Evolutionary conservation across 192 early-diverging fungal genomes (phyloP).

Genomic region (Funneliformis geosporum): DNA sequence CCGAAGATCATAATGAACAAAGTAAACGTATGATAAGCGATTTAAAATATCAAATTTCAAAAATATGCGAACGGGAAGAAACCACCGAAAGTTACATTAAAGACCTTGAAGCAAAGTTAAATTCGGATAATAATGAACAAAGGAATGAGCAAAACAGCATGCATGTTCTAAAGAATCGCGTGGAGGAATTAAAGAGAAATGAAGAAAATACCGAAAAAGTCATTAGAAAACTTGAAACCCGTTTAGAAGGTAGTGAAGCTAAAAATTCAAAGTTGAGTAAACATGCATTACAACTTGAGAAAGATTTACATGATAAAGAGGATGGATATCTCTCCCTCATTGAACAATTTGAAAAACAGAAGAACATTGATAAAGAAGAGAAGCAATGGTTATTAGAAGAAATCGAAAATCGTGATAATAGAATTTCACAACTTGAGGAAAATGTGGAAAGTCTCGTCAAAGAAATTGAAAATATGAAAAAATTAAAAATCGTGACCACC

Average conservation of each 20-base stretch:
- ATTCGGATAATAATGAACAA: slow-evolving; percentile 32
- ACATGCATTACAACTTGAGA: slow-evolving; percentile 26
- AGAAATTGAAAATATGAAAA: slow-evolving; percentile 1
- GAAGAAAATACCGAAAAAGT: slow-evolving; percentile 28
- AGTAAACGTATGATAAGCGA: slow-evolving; percentile 37
- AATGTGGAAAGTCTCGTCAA: slow-evolving; percentile 20
- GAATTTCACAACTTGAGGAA: slow-evolving; percentile 18
- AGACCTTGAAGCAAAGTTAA: slow-evolving; percentile 43
- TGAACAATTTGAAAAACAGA: slow-evolving; percentile 5
- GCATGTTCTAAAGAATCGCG: neutral
- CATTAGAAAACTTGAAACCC: slow-evolving; percentile 38
- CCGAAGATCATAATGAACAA: slow-evolving; percentile 23
- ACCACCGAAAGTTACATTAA: slow-evolving; percentile 47
- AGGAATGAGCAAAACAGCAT: slow-evolving; percentile 36
- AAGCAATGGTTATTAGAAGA: neutral
- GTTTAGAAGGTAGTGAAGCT: slow-evolving; percentile 22
- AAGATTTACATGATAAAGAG: slow-evolving; percentile 30
- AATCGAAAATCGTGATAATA: neutral
- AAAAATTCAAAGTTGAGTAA: neutral
- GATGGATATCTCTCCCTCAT: slow-evolving; percentile 19
- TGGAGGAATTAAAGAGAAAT: neutral
- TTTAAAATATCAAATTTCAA: slow-evolving; percentile 43
- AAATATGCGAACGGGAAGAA: slow-evolving; percentile 54
- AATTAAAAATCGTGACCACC: neutral
- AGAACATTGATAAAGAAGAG: neutral